Base-by-base conservation (phyloP, 2,329 filamentous ascomycete genomes). In the Aureobasidium pullulans region DNA sequence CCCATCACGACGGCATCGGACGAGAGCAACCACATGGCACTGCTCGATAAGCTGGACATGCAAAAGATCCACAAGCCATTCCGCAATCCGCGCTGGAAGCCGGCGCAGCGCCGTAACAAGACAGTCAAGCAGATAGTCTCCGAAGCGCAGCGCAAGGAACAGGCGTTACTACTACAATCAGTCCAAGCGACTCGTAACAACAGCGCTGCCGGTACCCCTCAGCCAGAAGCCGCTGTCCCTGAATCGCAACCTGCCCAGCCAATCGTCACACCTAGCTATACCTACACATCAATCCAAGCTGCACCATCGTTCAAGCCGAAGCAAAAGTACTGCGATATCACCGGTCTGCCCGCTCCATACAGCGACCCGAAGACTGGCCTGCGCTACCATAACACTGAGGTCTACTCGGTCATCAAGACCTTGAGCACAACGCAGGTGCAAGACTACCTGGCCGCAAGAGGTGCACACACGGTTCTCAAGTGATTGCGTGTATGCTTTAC, bases 101-200 rank as follows among this genome's bases (percentile, higher is more conserved):
- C 94, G 15, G 90, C 93, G 65, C 88, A 92, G 74, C 91, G 94
- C 54, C 90, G 94, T 74, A 99, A 99, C 83, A 99, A 99, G 80
- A 97, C 96, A 74, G 87, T 97, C 75, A 97, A 97, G 75, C 90
- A 96, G 67, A 94, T 99, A 63, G 81, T 99, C 62, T 88, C 90
- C 61, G 94, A 99, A 69, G 89, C 88, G 11, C 84, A 89, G 23
- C 87, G 90, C 66, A 90, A 88, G 70, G 93, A 97, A 77, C 90
- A 90, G n/a, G 96, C 91, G 3, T 81, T 89, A 37, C 80, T 92
- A 69, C 90, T 88, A n/a, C 90, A 88, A 15, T 57, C 54, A 3
- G 54, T 57, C 19, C 42, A 47, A 28, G 96, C 90, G 0, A 70
- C 71, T 58, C 87, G 89, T 70, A 87, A 88, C 69, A 89, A 90